Percentiles rank a stretch among this genome's conserved stretches.
These are phyloP conservation scores for Chaetomium fimeti DNA, from an alignment of 495 filamentous ascomycete species.

Conservation along the genomic window DNA sequence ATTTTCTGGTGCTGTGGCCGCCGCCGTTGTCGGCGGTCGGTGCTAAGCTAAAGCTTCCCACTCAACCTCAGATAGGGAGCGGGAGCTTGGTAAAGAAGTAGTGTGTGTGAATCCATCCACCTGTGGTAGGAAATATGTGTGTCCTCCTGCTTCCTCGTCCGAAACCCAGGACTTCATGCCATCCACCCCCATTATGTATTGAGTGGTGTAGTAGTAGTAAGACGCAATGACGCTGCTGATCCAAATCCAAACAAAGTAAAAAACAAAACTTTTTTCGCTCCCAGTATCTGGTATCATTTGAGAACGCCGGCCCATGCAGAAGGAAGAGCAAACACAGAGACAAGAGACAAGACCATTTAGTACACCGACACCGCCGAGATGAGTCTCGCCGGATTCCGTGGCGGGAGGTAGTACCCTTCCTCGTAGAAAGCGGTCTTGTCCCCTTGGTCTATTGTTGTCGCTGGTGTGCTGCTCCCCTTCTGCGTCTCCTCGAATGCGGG, in stretches of 20 bases:
- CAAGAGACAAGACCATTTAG: slow-evolving; percentile 26
- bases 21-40: neutral
- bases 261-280: slow-evolving; percentile 11
- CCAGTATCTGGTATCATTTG: slow-evolving; percentile 20
- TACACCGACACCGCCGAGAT: slow-evolving; percentile 53
- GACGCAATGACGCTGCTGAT: slow-evolving; percentile 8
- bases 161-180: neutral
- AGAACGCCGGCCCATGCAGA: slow-evolving; percentile 45
- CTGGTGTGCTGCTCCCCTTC: slow-evolving; percentile 28
- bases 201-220: slow-evolving; percentile 14
- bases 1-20: neutral
- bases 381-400: slow-evolving; percentile 44
- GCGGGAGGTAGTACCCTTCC: slow-evolving; percentile 60
- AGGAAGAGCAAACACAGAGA: slow-evolving; percentile 34
- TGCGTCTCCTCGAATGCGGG: slow-evolving; percentile 61
- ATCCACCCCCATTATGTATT: slow-evolving; percentile 13
- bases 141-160: neutral
- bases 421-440: slow-evolving; percentile 57
- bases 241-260: slow-evolving; percentile 1
- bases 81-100: neutral
- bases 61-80: slow-evolving; percentile 14
- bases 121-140: slow-evolving; percentile 2
- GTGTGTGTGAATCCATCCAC: slow-evolving; percentile 3
- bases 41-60: neutral
- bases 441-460: slow-evolving; percentile 32